Base-by-base conservation (phyloP, 2,329 filamentous ascomycete species). In the Penicillium rolfsii region DNA sequence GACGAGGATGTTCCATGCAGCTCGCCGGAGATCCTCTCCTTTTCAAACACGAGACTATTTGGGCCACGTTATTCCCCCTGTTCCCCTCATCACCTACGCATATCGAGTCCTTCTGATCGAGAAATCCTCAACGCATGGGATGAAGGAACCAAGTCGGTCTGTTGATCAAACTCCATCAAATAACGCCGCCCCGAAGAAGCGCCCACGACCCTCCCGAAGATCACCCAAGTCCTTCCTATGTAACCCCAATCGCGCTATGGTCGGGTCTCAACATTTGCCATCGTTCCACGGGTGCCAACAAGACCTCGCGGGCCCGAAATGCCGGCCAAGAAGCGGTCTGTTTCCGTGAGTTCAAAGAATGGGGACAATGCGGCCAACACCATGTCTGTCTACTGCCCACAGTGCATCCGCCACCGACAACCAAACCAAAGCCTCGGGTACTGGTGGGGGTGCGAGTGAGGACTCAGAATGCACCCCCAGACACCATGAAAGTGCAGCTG, bases 281-380 rank as follows among this genome's bases (percentile, higher is more conserved):
- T 50, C 8, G 30, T 35, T 50, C 28, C 28, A 50, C 48, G 14
- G 48, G n/a, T 50, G 48, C 48, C 48, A 35, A 35, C 48, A 11
- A 50, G 28, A n/a, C 48, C 36, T 53, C 26, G 30, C 46, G 45
- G 9, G 7, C 22, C 7, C 45, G 36, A 55, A 38, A 14, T 5
- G 43, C 22, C 8, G n/a, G 9, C 48, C 48, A 50, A 50, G 48
- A 33, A 35, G 57, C 52, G 57, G 57, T 55, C 57, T 54, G 57
- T 45, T 28, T 59, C 33, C 57, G 35, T n/a, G 50, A 33, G 50
- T 4, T 43, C 4, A 53, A 35, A 22, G 9, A 36, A 30, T 35
- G 33, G 28, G 28, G 30, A 38, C 49, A 52, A 22, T 36, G 19
- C 49, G 19, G 14, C 35, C 50, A 52, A 38, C 50, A 53, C 48